Base-by-base conservation (phyloP, 1,284 basidiomycete species). In the Thelephora terrestris region DNA sequence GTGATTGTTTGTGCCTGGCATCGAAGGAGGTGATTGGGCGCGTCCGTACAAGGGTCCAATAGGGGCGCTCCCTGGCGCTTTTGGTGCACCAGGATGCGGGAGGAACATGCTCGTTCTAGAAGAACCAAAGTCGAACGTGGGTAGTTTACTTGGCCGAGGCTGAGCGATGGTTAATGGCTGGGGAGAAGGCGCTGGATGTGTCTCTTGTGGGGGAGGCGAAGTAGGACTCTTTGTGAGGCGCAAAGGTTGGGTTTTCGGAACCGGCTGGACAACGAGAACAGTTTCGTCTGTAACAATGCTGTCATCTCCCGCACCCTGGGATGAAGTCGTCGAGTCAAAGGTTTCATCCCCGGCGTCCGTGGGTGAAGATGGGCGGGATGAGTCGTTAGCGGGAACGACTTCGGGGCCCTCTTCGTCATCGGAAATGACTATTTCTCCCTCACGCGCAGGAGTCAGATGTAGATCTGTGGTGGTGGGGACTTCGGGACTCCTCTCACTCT, bases 61-160 rank as follows among this genome's bases (percentile, higher is more conserved):
- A 10, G 70, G 64, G 16, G 39, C 39, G 10, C 64, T 50, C 12
- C 61, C 55, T 1, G 69, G 58, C 0, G 78, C 71, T 46, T 79
- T 82, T 0, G 84, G 84, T 1, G 84, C 84, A 56, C 81, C 80
- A 0, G 83, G 84, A 57, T 86, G 83, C 0, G 84, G 85, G 16
- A 80, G 68, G 61, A 85, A 87, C 20, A 81, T 60, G 47, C 72
- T 79, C 36, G 67, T 70, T 17, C 74, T 70, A 5, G 58, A 46
- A 18, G 40, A 24, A 32, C 47, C 45, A 29, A 45, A 43, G 12
- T 46, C 23, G 14, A 24, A 43, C 20, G 37, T 18, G 9, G 42
- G 47, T 14, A 16, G 3, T 20, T 42, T 42, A 6, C 39, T 25
- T 48, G 47, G n/a, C 4, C 47, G 39, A 42, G 38, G 43, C 27